These are phyloP conservation scores for Hirschioporus abietinus DNA, from an alignment of 768 basidiomycete species.

Conservation along the genomic window DNA sequence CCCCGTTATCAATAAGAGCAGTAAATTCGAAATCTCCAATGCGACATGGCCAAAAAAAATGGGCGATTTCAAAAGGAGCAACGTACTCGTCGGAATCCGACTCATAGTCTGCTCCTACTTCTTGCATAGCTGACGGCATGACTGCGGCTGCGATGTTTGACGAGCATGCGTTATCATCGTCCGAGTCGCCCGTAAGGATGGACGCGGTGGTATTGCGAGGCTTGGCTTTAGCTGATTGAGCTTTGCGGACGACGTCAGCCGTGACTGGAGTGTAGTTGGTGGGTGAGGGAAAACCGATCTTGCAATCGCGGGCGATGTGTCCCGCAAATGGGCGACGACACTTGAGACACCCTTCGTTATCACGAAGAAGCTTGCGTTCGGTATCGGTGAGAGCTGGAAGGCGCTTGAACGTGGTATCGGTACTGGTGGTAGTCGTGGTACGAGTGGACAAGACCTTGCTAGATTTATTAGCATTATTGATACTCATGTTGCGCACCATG, in stretches of 20 bases:
- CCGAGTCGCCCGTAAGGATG: not conserved
- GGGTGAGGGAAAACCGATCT: slow-evolving; percentile 15
- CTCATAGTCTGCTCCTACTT: not conserved
- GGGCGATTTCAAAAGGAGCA: too few species aligned
- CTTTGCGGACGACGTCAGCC: not conserved
- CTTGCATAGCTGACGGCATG: not conserved
- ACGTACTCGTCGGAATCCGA: too few species aligned
- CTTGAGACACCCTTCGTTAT: slow-evolving; percentile 22
- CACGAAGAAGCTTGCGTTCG: slow-evolving; percentile 12
- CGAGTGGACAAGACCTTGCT: too few species aligned
- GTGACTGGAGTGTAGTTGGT: slow-evolving; percentile 17
- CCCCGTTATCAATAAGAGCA: slow-evolving; percentile 25
- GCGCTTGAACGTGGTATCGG: too few species aligned
- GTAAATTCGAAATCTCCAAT: not conserved
- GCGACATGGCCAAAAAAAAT: too few species aligned
- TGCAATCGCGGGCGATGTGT: slow-evolving; percentile 11
- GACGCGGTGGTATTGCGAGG: not conserved
- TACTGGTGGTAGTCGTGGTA: too few species aligned
- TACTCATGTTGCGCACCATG: too few species aligned
- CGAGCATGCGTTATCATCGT: not conserved
- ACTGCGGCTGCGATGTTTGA: slow-evolving; percentile 4
- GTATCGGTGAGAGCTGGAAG: slow-evolving; percentile 6
- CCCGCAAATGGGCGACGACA: slow-evolving; percentile 15
- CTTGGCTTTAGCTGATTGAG: not conserved
- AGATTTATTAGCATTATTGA: too few species aligned